These are phyloP conservation scores for Yamadazyma diddensiae DNA, from an alignment of 1,139 yeast species.

Conservation along the genomic window DNA sequence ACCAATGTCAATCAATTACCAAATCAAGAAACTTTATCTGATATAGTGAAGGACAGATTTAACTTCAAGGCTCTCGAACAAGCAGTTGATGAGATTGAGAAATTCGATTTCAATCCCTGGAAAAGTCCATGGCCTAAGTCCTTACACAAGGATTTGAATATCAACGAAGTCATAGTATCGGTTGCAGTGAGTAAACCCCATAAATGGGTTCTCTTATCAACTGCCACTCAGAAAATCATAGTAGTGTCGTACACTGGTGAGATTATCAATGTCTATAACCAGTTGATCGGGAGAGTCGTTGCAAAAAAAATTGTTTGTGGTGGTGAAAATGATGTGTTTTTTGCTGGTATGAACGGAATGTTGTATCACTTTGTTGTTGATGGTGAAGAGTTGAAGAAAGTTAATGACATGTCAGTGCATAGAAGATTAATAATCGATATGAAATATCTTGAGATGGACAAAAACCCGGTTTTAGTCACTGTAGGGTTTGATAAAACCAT, in stretches of 20 bases:
- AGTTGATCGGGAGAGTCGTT: constrained; percentile 22
- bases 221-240: constrained; percentile 25
- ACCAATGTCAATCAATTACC: constrained; percentile 15
- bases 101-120: constrained; percentile 25
- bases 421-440: constrained; percentile 33
- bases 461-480: constrained; percentile 43
- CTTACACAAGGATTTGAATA: constrained; percentile 22
- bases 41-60: constrained; percentile 50
- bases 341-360: constrained; percentile 43
- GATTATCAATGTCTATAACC: constrained; percentile 10
- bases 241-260: constrained; percentile 18
- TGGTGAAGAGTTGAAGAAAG: constrained; percentile 9
- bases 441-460: constrained; percentile 16
- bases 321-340: constrained; percentile 16
- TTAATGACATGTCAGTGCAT: constrained; percentile 24
- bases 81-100: constrained; percentile 12
- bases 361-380: constrained; percentile 16
- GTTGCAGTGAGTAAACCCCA: constrained; percentile 10
- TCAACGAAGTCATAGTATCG: constrained; percentile 15
- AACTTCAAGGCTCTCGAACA: constrained; percentile 24
- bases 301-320: constrained; percentile 29
- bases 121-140: constrained; percentile 31
- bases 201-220: constrained; percentile 19
- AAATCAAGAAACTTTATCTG: constrained; percentile 44
- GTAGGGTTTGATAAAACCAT: constrained; percentile 64